A percentile compares a stretch with the other conserved stretches of the same genome.
Evolutionary conservation across 106 monocot species (phyloP).

Genomic region (Vanilla planifolia): DNA sequence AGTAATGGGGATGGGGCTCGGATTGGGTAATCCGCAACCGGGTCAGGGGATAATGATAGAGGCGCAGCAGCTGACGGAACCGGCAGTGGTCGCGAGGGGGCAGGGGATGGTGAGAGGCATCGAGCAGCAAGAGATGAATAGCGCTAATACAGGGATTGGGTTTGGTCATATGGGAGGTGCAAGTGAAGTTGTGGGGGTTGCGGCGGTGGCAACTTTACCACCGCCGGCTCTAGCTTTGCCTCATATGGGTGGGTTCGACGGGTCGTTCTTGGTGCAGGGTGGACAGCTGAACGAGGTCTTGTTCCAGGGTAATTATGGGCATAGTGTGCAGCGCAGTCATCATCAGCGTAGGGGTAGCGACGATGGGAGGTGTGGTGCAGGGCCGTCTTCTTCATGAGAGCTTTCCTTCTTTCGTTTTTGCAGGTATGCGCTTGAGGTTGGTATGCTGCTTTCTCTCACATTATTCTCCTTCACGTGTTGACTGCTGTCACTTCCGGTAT

Average conservation of each 20-base stretch:
- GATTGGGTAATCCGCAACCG: neutral
- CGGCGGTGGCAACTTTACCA: too few relatives aligned
- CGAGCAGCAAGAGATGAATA: too few relatives aligned
- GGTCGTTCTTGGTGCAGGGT: neutral
- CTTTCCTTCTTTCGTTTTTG: too few relatives aligned
- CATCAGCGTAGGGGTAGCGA: slow-evolving; percentile 5
- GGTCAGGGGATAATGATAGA: neutral
- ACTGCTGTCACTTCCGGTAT: too few relatives aligned
- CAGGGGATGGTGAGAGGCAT: neutral
- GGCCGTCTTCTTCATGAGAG: slow-evolving; percentile 8
- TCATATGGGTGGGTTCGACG: neutral
- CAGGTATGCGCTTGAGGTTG: too few relatives aligned
- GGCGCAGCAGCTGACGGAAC: neutral
- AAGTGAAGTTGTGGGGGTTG: neutral
- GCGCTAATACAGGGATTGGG: too few relatives aligned
- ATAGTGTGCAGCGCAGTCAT: neutral
- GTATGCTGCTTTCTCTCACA: too few relatives aligned
- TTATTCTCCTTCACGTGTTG: too few relatives aligned
- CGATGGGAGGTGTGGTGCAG: slow-evolving; percentile 4
- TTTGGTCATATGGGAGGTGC: neutral
- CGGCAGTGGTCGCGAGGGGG: neutral
- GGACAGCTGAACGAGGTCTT: neutral
- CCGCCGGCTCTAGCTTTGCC: neutral
- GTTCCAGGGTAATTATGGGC: neutral
- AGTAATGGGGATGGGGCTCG: neutral